Percentiles rank a stretch among this genome's conserved stretches.
Evolutionary conservation across 2,329 filamentous ascomycete genomes (phyloP).

Genomic region (Incumbomyces lentus): DNA sequence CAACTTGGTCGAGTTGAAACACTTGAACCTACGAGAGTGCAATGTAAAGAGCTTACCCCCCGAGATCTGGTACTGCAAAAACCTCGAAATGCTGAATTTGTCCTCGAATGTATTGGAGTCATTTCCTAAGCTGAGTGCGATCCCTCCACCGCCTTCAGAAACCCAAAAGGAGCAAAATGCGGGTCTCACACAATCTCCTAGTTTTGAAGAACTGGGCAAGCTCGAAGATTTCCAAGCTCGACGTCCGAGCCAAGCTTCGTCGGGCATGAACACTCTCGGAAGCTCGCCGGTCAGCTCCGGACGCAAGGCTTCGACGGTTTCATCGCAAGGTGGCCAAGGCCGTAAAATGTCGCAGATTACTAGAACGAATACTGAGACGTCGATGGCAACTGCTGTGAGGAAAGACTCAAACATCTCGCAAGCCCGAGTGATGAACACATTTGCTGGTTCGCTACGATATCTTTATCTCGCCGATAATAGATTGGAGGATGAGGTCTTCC

Average conservation of each 20-base stretch:
- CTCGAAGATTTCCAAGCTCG: slow-evolving; percentile 54
- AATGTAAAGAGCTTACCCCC: slow-evolving; percentile 80
- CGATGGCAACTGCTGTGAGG: slow-evolving; percentile 48
- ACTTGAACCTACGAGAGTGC: slow-evolving; percentile 84
- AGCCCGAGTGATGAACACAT: slow-evolving; percentile 64
- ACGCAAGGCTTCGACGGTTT: slow-evolving; percentile 76
- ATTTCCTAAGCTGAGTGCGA: slow-evolving; percentile 69
- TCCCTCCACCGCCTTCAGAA: slow-evolving; percentile 49
- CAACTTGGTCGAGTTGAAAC: slow-evolving; percentile 70
- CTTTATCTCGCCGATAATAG: slow-evolving; percentile 88
- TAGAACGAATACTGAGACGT: slow-evolving; percentile 49
- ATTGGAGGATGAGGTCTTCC: slow-evolving; percentile 88
- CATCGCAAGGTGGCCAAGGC: slow-evolving; percentile 65
- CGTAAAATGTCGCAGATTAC: slow-evolving; percentile 78
- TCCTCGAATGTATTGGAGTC: slow-evolving; percentile 86
- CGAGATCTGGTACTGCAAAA: slow-evolving; percentile 93
- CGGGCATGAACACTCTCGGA: slow-evolving; percentile 63
- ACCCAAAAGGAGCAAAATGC: slow-evolving; percentile 31
- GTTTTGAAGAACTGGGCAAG: slow-evolving; percentile 65
- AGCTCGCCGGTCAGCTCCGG: slow-evolving; percentile 55
- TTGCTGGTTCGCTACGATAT: slow-evolving; percentile 73
- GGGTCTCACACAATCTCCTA: slow-evolving; percentile 52
- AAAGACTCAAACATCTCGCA: slow-evolving; percentile 86
- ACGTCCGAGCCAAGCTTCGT: slow-evolving; percentile 75
- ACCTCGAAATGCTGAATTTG: slow-evolving; percentile 82